A percentile compares a stretch with the other conserved stretches of the same genome.
Conservation (phyloP, 2,329 filamentous ascomycete genomes). For the Rhynchosporium secalis region DNA sequence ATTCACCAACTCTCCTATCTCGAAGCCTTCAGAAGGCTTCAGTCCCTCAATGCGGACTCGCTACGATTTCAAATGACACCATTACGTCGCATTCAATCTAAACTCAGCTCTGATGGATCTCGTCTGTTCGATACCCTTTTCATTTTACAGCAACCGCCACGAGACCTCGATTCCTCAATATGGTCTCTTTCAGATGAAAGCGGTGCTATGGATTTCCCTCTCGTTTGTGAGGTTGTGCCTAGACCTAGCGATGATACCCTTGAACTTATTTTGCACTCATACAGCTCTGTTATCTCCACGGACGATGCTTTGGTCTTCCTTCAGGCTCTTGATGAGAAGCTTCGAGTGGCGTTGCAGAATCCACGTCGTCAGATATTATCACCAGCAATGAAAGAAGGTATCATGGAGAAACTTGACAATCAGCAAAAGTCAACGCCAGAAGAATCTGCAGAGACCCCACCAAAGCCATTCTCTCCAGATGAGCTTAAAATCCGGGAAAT, state of each 20-base stretch:
- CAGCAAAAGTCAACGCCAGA: slow-evolving; percentile 2
- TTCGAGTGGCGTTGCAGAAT: slow-evolving; percentile 32
- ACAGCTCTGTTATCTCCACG: slow-evolving; percentile 45
- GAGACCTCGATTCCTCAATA: slow-evolving; percentile 54
- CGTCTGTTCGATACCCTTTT: slow-evolving; percentile 79
- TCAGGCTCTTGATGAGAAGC: slow-evolving; percentile 29
- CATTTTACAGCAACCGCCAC: slow-evolving; percentile 68
- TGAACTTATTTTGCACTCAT: slow-evolving; percentile 62
- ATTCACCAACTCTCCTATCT: slow-evolving; percentile 52
- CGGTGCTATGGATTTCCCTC: slow-evolving; percentile 70
- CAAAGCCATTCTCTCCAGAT: slow-evolving; percentile 29
- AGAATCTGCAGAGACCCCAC: background rate
- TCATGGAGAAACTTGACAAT: slow-evolving; percentile 22
- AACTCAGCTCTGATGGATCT: slow-evolving; percentile 46
- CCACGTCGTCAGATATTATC: slow-evolving; percentile 36
- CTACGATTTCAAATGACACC: slow-evolving; percentile 73
- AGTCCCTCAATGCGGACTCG: slow-evolving; percentile 56
- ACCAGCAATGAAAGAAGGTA: slow-evolving; percentile 26
- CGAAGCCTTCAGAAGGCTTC: slow-evolving; percentile 38
- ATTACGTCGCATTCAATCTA: slow-evolving; percentile 67
- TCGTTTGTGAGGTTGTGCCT: slow-evolving; percentile 75
- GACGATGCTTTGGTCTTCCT: slow-evolving; percentile 29
- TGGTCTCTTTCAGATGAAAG: slow-evolving; percentile 59
- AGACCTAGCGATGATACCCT: slow-evolving; percentile 53
- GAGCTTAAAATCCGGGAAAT: slow-evolving; percentile 46